Evolutionary conservation across 768 basidiomycete species (phyloP).

Genomic region (Tylopilus plumbeoviolaceoides): DNA sequence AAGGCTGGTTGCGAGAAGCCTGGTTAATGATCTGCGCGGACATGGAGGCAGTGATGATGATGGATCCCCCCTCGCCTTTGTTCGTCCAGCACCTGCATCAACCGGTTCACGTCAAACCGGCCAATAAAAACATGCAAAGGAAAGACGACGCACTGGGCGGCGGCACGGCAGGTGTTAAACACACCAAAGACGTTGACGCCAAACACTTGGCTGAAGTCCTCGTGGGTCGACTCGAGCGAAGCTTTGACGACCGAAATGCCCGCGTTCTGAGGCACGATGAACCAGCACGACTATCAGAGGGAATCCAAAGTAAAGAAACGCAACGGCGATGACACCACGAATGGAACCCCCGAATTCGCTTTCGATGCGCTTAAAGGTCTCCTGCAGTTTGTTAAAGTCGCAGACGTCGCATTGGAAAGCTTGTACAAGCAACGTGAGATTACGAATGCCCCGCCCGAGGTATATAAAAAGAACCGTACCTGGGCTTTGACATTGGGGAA

Average conservation of each 20-base stretch:
- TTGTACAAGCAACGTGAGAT: conserved; percentile 22
- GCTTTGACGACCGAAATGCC: conserved; percentile 63
- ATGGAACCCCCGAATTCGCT: conserved; percentile 48
- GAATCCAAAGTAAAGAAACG: neutral
- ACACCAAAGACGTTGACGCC: conserved; percentile 63
- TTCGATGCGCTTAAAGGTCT: conserved; percentile 46
- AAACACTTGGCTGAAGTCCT: conserved; percentile 54
- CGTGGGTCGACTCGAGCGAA: conserved; percentile 49
- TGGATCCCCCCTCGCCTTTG: conserved; percentile 39
- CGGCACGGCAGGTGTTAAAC: conserved; percentile 60
- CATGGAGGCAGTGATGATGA: conserved; percentile 65
- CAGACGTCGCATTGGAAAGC: conserved; percentile 63
- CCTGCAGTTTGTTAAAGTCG: conserved; percentile 38
- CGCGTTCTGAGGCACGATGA: conserved; percentile 41
- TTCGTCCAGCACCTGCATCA: conserved; percentile 42
- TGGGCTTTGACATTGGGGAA: conserved; percentile 41
- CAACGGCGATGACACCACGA: conserved; percentile 53
- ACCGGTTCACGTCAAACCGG: neutral
- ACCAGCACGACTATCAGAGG: no score
- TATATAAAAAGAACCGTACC: conserved; percentile 9
- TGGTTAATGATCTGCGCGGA: conserved; percentile 64
- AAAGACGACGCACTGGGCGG: conserved; percentile 35
- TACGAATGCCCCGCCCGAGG: no score
- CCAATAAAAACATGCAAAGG: no score
- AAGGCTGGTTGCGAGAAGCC: conserved; percentile 37